Base-by-base conservation (phyloP, 75 land plant species). In the Sequoiadendron giganteum region DNA sequence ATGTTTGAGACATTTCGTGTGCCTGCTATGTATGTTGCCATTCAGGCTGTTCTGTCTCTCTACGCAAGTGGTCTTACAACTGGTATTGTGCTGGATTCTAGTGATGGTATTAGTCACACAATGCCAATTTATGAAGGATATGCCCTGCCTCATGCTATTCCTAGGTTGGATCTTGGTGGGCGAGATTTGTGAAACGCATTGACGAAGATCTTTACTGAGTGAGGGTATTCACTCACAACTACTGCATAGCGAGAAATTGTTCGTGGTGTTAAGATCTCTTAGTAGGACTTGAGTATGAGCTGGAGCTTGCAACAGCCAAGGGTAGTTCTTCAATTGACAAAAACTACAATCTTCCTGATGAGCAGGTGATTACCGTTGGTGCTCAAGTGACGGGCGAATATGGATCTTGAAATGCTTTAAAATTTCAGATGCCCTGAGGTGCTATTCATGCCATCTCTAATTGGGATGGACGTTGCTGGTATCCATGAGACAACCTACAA, bases 51-150 rank as follows among this genome's bases (percentile, higher is more conserved):
- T 36, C 38, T 36, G 16, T 91, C 94, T 39, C 87, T 93, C 1
- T 93, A 93, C 83, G 92, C 94, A 36, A 93, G 91, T 90, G 94
- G 94, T 47, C 90, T 91, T 89, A 93, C 94, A 65, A 92, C 93
- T 65, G 93, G 93, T 28, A 83, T 83, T 82, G 84, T 36, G 38
- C 38, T 36, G 38, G 38, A 36, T 36, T 36, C 38, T 36, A 0
- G 38, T 36, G 38, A 36, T 36, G 38, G 38, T 36, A 0, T 36
- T 0, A 36, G 38, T 36, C 38, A 36, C 38, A 36, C 38, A 36
- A 0, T 36, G 38, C 38, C 38, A 36, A 36, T 36, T 36, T 36
- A 36, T 36, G 38, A 36, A 36, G 38, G 38, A 36, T 36, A 36
- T 36, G 38, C 38, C 38, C 38, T 36, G 38, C 38, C 38, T 36